Base-by-base conservation (phyloP, 495 filamentous ascomycete genomes). In the Aspergillus cristatus region DNA sequence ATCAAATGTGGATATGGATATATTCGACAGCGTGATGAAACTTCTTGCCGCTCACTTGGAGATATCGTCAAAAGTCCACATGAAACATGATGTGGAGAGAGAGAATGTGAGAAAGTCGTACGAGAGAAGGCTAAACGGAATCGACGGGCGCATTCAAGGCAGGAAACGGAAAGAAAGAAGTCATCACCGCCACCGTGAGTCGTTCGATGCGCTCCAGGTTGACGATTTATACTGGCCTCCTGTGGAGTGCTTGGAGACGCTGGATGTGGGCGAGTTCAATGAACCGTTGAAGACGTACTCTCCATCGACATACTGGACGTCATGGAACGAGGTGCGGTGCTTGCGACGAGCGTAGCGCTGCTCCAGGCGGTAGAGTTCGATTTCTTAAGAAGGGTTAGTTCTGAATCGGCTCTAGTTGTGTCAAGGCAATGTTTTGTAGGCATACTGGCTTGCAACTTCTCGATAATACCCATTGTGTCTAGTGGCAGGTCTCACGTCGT, bases 341-440 rank as follows among this genome's bases (percentile, higher is more conserved):
- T 84, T 83, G 56, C 85, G 81, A 50, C 79, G 81, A 24, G 85
- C 89, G 68, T 96, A 96, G 32, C 85, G 78, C 63, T 94, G 82
- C 65, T 96, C 88, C 42, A 96, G 78, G 20, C 85, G 84, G 71
- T 88, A 91, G 51, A 94, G 76, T 71, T 95, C 85, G 46, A 87
- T 70, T 67, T 81, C 73, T 72, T 51, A 5, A 47, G 43, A 14
- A 45, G 22, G 36, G 20, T 24, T 24, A 24, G 20, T 24, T 24
- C 8, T 8, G 4, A 4, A 24, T 24, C 20, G n/a, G n/a, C n/a
- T n/a, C n/a, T n/a, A n/a, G n/a, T n/a, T n/a, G n/a, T n/a, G n/a
- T n/a, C n/a, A n/a, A n/a, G n/a, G n/a, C n/a, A n/a, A n/a, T n/a
- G n/a, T n/a, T n/a, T 24, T 24, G 20, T 24, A 32, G 31, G 42